phyloP scores from a whole-genome alignment of 208 protist genomes.

The Crithidia acanthocephali region DNA sequence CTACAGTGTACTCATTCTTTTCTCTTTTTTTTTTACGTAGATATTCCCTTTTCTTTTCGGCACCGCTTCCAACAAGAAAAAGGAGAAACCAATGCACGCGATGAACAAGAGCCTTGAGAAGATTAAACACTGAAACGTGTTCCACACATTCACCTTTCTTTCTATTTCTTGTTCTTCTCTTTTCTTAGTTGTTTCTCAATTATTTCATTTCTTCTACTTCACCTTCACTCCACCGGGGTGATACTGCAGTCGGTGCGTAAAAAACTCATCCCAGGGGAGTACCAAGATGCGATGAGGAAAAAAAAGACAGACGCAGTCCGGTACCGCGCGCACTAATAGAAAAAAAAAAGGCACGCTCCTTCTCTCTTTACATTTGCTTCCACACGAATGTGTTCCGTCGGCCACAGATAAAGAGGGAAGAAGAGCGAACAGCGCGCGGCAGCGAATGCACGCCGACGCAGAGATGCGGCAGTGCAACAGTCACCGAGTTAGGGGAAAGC shows the following conservation, averaged over 20 bases:
- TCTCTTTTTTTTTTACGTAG: constrained; percentile 13
- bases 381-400: not conserved
- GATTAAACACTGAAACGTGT: not conserved
- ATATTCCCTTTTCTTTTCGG: not conserved
- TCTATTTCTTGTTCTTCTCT: not conserved
- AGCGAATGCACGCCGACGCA: not conserved
- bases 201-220: not conserved
- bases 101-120: constrained; percentile 3
- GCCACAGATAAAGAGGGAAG: not conserved
- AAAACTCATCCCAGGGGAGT: not conserved
- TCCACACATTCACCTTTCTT: not conserved
- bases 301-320: constrained; percentile 26
- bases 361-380: no score
- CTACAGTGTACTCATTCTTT: not conserved
- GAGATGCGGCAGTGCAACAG: not conserved
- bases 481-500: not conserved
- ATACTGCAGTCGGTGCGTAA: constrained; percentile 2
- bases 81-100: not conserved
- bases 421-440: not conserved
- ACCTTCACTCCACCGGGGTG: not conserved
- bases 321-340: not conserved
- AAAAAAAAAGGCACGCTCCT: not conserved
- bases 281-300: constrained; percentile 6
- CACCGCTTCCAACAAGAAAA: not conserved
- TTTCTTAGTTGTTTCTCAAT: constrained; percentile 11